phyloP scores from a whole-genome alignment of 2,329 filamentous ascomycete species.

The Paraphaeosphaeria sporulosa region DNA sequence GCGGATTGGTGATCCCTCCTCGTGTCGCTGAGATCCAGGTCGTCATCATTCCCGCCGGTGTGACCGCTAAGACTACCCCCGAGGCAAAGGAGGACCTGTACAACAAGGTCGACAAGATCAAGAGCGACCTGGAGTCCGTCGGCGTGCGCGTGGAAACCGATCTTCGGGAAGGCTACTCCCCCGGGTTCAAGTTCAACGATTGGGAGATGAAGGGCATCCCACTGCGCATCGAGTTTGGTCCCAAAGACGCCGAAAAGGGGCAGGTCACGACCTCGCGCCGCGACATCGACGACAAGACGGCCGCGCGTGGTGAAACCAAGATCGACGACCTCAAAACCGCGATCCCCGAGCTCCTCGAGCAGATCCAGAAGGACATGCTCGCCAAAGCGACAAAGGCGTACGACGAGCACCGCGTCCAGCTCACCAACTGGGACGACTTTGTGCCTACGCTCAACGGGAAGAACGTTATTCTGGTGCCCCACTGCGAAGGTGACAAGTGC shows the following conservation, averaged over 20 bases:
- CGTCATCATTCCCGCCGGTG: conserved; percentile 88
- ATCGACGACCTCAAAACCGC: conserved; percentile 76
- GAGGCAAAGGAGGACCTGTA: conserved; percentile 81
- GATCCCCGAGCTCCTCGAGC: conserved; percentile 83
- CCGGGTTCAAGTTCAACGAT: conserved; percentile 98
- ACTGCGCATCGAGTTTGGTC: conserved; percentile 92
- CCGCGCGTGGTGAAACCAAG: conserved; percentile 68
- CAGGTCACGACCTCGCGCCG: conserved; percentile 87
- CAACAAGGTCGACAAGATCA: conserved; percentile 76
- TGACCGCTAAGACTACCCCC: conserved; percentile 77
- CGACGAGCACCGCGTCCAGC: conserved; percentile 78
- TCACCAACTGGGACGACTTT: conserved; percentile 90
- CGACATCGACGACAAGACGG: conserved; percentile 78
- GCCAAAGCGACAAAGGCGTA: conserved; percentile 79
- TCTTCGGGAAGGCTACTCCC: conserved; percentile 84
- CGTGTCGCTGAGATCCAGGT: conserved; percentile 86
- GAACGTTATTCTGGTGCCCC: conserved; percentile 91
- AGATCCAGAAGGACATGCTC: conserved; percentile 86
- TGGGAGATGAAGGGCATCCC: conserved; percentile 98
- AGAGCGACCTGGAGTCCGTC: conserved; percentile 71
- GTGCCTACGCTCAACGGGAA: conserved; percentile 88
- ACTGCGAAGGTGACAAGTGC: conserved; percentile 83
- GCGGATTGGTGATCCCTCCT: conserved; percentile 91
- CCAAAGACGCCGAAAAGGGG: conserved; percentile 87
- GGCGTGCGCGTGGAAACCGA: conserved; percentile 83